phyloP scores from a whole-genome alignment of 768 basidiomycete genomes.

The Lactarius pseudohatsudake region DNA sequence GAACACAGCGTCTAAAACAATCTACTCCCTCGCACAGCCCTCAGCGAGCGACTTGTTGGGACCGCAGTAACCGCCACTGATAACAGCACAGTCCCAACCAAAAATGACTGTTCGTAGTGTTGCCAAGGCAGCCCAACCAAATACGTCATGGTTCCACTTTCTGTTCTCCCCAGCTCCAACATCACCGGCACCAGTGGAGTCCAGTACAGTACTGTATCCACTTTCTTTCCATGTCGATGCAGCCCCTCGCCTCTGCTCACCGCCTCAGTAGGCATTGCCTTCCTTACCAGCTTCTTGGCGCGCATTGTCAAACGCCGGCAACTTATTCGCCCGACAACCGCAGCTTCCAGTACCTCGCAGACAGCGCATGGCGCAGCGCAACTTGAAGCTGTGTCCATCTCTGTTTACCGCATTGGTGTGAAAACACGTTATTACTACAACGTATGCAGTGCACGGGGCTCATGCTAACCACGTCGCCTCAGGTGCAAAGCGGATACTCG shows the following conservation, averaged over 20 bases:
- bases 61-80: background rate
- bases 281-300: background rate
- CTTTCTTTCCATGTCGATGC: background rate
- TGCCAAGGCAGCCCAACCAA: background rate
- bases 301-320: background rate
- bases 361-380: background rate
- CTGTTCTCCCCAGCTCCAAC: background rate
- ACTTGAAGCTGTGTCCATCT: background rate
- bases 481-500: background rate
- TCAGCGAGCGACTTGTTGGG: no score
- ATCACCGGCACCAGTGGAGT: background rate
- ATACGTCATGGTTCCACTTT: background rate
- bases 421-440: no score
- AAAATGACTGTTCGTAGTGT: background rate
- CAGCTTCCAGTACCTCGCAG: no score
- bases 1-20: background rate
- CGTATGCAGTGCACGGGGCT: background rate
- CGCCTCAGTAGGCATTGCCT: background rate
- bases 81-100: background rate
- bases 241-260: no score
- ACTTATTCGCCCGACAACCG: background rate
- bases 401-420: background rate
- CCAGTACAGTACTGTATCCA: background rate
- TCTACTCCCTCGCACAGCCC: background rate
- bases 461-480: background rate